phyloP scores from a whole-genome alignment of 257 asterid species.

The Solanum tacnaense region DNA sequence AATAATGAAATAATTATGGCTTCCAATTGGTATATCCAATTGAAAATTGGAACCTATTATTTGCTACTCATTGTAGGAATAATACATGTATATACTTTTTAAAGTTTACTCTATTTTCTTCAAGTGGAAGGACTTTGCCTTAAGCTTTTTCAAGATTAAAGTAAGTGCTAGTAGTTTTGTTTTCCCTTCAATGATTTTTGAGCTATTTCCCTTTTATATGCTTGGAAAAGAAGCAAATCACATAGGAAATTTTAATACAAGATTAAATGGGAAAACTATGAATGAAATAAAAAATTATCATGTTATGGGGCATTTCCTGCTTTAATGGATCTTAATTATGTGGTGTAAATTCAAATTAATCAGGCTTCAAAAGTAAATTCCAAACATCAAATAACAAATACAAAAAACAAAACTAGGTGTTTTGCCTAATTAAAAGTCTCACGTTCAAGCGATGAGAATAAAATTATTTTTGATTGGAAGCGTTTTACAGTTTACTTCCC shows the following conservation, averaged over 20 bases:
- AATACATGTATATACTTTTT: background rate
- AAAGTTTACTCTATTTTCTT: background rate
- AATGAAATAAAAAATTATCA: background rate
- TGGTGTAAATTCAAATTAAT: no score
- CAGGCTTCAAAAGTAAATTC: no score
- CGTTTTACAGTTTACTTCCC: background rate
- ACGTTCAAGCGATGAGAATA: background rate
- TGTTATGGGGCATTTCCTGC: background rate
- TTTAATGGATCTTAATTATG: background rate
- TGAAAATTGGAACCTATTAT: background rate
- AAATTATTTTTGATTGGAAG: rapidly evolving
- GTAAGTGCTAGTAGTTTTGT: background rate
- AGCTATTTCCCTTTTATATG: background rate
- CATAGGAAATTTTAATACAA: background rate
- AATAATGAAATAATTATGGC: background rate
- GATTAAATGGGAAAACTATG: background rate
- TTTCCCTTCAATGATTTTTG: background rate
- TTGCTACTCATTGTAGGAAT: background rate
- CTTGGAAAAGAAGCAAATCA: background rate
- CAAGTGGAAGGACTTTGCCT: background rate
- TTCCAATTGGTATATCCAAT: background rate
- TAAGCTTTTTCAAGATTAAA: background rate
- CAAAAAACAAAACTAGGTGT: no score
- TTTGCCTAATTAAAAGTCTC: background rate
- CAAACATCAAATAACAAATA: no score